These are phyloP conservation scores for Solanum chaucha DNA, from an alignment of 257 asterid species.

Conservation along the genomic window DNA sequence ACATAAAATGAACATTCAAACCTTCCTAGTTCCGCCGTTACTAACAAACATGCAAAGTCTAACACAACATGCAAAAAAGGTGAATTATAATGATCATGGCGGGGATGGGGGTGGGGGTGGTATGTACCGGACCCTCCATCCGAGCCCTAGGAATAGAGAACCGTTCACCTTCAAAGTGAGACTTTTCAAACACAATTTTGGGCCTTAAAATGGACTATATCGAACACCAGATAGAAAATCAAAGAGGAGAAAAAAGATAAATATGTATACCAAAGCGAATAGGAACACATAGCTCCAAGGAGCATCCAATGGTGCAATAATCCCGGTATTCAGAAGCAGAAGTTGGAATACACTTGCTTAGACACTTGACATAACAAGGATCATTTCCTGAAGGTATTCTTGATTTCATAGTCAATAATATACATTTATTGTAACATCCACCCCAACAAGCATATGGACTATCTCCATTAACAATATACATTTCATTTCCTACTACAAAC, in stretches of 20 bases:
- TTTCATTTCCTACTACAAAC: conserved; percentile 1
- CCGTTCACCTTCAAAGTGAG: background rate
- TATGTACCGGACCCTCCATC: too few relatives aligned
- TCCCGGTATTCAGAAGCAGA: conserved; percentile 13
- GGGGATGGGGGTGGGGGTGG: too few relatives aligned
- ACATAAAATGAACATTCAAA: background rate
- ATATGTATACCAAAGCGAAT: conserved; percentile 14
- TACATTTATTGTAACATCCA: conserved; percentile 50
- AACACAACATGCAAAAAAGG: background rate
- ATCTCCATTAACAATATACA: conserved; percentile 2
- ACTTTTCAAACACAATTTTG: background rate
- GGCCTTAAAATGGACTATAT: background rate
- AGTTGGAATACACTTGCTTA: conserved; percentile 28
- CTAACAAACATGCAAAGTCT: background rate
- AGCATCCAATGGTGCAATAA: conserved; percentile 47
- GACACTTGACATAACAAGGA: conserved; percentile 31
- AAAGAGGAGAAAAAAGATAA: background rate
- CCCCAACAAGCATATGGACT: conserved; percentile 40
- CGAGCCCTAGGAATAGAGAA: too few relatives aligned
- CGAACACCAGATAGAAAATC: background rate
- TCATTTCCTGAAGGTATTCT: background rate
- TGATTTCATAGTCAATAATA: background rate
- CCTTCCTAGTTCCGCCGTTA: background rate
- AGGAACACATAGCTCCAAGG: conserved; percentile 16
- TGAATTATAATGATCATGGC: background rate